Evolutionary conservation across 768 basidiomycete genomes (phyloP).

Genomic region (Hysterangium stoloniferum): DNA sequence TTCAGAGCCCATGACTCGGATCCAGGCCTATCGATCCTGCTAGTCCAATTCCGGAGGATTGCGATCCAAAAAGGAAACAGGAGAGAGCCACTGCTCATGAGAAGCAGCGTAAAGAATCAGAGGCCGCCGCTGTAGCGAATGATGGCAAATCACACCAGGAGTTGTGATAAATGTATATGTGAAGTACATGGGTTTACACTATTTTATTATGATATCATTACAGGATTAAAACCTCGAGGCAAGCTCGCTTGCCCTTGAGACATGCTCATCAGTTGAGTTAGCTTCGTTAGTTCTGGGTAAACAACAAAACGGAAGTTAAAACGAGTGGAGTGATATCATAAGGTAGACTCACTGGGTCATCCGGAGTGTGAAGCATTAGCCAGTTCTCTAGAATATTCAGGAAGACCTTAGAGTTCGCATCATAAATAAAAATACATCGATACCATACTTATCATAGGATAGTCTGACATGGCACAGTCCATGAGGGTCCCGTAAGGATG

Average conservation of each 20-base stretch:
- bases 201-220: neutral
- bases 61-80: constrained; percentile 52
- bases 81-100: constrained; percentile 17
- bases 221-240: too few relatives aligned
- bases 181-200: neutral
- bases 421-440: neutral
- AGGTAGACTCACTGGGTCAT: neutral
- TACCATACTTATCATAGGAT: constrained; percentile 46
- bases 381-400: constrained; percentile 4
- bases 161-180: neutral
- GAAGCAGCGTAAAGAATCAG: constrained; percentile 22
- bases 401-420: neutral
- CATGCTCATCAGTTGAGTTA: neutral
- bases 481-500: constrained; percentile 45
- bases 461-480: constrained; percentile 76
- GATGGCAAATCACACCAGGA: neutral
- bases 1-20: neutral
- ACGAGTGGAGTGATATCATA: neutral
- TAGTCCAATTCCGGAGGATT: constrained; percentile 68
- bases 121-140: constrained; percentile 22
- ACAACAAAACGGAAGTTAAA: neutral
- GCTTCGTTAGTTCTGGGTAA: neutral
- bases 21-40: constrained; percentile 58
- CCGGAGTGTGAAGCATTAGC: neutral
- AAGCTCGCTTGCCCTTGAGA: too few relatives aligned